Base-by-base conservation (phyloP, 2,329 filamentous ascomycete species). In the Grosmannia huntii region DNA sequence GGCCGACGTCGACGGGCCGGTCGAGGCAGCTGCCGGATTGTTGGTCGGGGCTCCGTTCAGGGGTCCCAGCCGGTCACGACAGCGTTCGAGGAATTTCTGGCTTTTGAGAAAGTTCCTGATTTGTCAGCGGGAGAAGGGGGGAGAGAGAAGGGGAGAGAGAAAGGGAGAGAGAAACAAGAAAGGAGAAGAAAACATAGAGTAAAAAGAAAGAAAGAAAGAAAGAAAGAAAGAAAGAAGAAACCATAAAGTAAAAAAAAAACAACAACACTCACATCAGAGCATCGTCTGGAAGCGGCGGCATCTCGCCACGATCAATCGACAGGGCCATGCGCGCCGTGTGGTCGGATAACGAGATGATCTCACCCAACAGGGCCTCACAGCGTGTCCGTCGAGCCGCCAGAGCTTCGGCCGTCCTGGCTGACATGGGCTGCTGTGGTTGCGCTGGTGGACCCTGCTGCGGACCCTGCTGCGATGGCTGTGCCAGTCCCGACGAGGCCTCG, bases 291-390 rank as follows among this genome's bases (percentile, higher is more conserved):
- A 60, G 54, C 21, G 62, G 58, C 27, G 61, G 62, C 60, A 62
- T 57, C 54, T 64, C 62, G 60, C 62, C 62, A 9, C 63, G 61
- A 19, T 69, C 70, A 55, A 64, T 63, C 4, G 62, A 64, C 57
- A 77, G 64, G 21, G 72, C 73, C 62, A 78, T 66, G 58, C 69
- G 67, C 2, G 73, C 71, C 41, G 74, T 70, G 62, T 73, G 72
- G 53, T 74, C 73, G 14, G 75, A 70, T n/a, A 79, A 66, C 38
- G 67, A 67, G 36, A 71, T 68, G n/a, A 72, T 72, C 54, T 72
- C 70, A 41, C 66, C 59, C 23, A 72, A 61, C 38, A 71, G 60
- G 44, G 68, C 66, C 60, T 71, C 76, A 51, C 62, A 64, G 10
- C 58, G 62, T 10, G 57, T 59, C n/a, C 60, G 60, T 14, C 63